A percentile compares a stretch with the other conserved stretches of the same genome.
Conservation (phyloP, 306 rosid species). For the Cucumis sativus region DNA sequence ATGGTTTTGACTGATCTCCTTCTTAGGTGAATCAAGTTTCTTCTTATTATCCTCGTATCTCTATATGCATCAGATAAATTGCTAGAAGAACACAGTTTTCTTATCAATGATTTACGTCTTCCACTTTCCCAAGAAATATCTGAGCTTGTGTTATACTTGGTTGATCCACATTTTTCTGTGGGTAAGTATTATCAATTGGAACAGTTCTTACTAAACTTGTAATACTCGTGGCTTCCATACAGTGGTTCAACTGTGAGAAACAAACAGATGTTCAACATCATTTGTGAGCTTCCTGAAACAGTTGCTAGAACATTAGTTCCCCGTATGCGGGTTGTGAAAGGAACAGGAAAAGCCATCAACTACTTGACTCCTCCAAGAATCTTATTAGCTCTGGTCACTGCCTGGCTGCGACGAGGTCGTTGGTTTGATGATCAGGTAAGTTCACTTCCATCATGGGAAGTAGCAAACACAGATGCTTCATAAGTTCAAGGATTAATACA, state of each 20-base stretch:
- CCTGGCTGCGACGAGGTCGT: constrained; percentile 84
- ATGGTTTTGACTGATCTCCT: constrained; percentile 95
- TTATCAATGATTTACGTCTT: background rate
- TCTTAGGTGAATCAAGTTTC: constrained; percentile 39
- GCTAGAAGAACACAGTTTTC: background rate
- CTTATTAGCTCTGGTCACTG: constrained; percentile 80
- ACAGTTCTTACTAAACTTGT: background rate
- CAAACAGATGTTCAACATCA: constrained; percentile 75
- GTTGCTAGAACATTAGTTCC: constrained; percentile 96
- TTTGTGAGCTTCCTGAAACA: constrained; percentile 92
- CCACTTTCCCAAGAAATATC: background rate
- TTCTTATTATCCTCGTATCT: background rate
- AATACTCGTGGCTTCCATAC: constrained; percentile 13
- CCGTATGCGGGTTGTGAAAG: constrained; percentile 85
- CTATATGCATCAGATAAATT: background rate
- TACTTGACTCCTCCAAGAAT: constrained; percentile 96
- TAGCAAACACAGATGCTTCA: background rate
- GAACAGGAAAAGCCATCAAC: constrained; percentile 73
- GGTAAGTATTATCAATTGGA: background rate
- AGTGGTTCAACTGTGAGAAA: constrained; percentile 84
- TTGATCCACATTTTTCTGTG: background rate
- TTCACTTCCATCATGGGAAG: constrained; percentile 1
- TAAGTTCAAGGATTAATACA: background rate
- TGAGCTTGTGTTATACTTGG: background rate
- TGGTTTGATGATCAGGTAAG: constrained; percentile 88